These are phyloP conservation scores for Trypanosoma platydactyli DNA, from an alignment of 208 protist species.

Conservation along the genomic window DNA sequence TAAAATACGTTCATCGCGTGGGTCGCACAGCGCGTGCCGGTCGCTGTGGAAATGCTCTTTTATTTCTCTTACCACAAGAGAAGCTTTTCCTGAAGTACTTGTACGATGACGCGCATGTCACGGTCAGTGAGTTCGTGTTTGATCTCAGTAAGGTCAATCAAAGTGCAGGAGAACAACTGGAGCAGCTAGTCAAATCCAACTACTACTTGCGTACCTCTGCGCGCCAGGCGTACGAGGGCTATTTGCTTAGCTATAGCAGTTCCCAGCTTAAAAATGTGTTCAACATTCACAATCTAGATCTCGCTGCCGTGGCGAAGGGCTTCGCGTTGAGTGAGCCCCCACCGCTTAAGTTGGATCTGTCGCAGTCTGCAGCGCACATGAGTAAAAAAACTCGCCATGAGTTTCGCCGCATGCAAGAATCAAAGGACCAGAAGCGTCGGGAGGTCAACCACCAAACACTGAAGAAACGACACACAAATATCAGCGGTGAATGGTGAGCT, in stretches of 20 bases:
- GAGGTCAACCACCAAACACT: conserved; percentile 42
- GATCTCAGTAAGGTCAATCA: conserved; percentile 95
- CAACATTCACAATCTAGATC: conserved; percentile 96
- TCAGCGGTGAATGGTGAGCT: conserved; percentile 89
- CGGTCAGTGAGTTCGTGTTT: conserved; percentile 98
- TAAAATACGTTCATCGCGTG: conserved; percentile 99
- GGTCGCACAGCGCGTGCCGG: conserved; percentile 97
- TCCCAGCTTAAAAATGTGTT: conserved; percentile 99
- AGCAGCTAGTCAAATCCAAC: conserved; percentile 97
- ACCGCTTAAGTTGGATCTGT: conserved; percentile 90
- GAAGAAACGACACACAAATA: conserved; percentile 69
- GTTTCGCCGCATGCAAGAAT: conserved; percentile 67
- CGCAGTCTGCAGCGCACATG: conserved; percentile 89
- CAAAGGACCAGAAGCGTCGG: conserved; percentile 65
- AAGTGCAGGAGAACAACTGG: conserved; percentile 92
- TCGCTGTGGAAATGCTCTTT: conserved; percentile 90
- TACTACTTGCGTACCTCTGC: conserved; percentile 98
- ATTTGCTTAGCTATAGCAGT: conserved; percentile 98
- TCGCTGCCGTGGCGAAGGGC: conserved; percentile 93
- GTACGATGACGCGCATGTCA: conserved; percentile 95
- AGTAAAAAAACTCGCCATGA: conserved; percentile 87
- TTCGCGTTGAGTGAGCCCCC: conserved; percentile 92
- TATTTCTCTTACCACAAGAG: conserved; percentile 99
- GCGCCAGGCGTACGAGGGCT: conserved; percentile 97
- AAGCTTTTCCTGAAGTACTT: conserved; percentile 98